These are phyloP conservation scores for Cystoderma amianthinum DNA, from an alignment of 768 basidiomycete genomes.

Conservation along the genomic window DNA sequence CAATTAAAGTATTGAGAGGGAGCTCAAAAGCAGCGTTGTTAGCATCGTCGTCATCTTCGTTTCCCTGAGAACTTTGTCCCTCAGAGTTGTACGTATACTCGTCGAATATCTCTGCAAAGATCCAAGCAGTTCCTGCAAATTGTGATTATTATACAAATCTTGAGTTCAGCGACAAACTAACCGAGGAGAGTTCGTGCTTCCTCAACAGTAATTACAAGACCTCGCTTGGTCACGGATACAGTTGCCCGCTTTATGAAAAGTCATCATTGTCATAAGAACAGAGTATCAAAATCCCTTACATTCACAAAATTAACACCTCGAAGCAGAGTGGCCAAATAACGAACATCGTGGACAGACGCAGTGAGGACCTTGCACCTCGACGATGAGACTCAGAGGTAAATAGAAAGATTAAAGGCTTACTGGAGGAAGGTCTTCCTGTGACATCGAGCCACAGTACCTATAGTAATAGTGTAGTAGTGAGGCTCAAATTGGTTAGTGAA, in stretches of 20 bases:
- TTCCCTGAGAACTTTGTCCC: constrained; percentile 9
- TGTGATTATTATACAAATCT: constrained; percentile 1
- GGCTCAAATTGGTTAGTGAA: no score
- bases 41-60: constrained; percentile 12
- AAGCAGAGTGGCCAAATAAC: constrained; percentile 71
- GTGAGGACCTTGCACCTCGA: constrained; percentile 40
- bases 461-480: no score
- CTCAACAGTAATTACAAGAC: constrained; percentile 77
- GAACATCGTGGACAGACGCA: constrained; percentile 74
- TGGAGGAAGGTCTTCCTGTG: constrained; percentile 13
- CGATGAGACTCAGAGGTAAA: not conserved
- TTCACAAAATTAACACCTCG: constrained; percentile 78
- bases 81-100: constrained; percentile 63
- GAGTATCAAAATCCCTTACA: constrained; percentile 39
- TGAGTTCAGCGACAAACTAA: constrained; percentile 21
- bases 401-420: constrained; percentile 10
- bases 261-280: not conserved
- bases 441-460: constrained; percentile 5
- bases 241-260: constrained; percentile 52
- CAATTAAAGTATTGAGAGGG: constrained; percentile 75
- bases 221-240: constrained; percentile 60
- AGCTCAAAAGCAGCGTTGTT: constrained; percentile 66
- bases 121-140: constrained; percentile 75
- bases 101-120: constrained; percentile 73
- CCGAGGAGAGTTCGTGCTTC: constrained; percentile 80